These are phyloP conservation scores for Pseudocercospora crystallina DNA, from an alignment of 2,329 filamentous ascomycete genomes.

Conservation along the genomic window DNA sequence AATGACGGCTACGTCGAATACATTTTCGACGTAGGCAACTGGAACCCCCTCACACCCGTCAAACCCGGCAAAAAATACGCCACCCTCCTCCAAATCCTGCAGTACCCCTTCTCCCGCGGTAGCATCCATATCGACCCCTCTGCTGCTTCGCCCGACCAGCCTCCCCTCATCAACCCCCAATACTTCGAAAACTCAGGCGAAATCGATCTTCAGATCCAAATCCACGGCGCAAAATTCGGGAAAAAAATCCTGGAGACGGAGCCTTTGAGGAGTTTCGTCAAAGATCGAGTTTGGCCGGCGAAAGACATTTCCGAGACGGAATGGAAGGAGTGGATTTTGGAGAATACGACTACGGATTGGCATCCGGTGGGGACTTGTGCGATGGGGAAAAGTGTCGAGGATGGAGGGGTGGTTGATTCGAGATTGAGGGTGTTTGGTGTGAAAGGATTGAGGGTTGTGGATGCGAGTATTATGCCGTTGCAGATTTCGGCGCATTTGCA, in stretches of 20 bases:
- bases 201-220: constrained; percentile 11
- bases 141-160: constrained; percentile 16
- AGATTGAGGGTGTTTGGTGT: constrained; percentile 28
- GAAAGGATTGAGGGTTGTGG: constrained; percentile 27
- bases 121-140: constrained; percentile 26
- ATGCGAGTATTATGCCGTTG: constrained; percentile 31
- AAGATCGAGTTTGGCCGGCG: constrained; percentile 1
- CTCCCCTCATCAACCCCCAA: constrained; percentile 29
- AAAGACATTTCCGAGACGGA: constrained; percentile 12
- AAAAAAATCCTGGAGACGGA: constrained; percentile 9
- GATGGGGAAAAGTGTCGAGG: constrained; percentile 38
- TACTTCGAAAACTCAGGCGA: constrained; percentile 23
- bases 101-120: constrained; percentile 27
- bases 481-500: constrained; percentile 33
- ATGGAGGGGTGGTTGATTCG: constrained; percentile 28
- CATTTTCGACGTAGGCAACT: constrained; percentile 13
- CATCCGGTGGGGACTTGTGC: constrained; percentile 30
- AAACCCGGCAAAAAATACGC: constrained; percentile 7
- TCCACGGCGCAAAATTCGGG: constrained; percentile 5
- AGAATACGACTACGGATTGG: constrained; percentile 13
- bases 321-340: constrained; percentile 14
- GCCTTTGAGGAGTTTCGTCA: constrained; percentile 7
- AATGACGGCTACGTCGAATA: constrained; percentile 7
- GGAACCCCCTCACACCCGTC: constrained; percentile 1
- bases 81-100: constrained; percentile 8